Evolutionary conservation across 169 alveolate species (phyloP).

Genomic region (Plasmodium chabaudi): DNA sequence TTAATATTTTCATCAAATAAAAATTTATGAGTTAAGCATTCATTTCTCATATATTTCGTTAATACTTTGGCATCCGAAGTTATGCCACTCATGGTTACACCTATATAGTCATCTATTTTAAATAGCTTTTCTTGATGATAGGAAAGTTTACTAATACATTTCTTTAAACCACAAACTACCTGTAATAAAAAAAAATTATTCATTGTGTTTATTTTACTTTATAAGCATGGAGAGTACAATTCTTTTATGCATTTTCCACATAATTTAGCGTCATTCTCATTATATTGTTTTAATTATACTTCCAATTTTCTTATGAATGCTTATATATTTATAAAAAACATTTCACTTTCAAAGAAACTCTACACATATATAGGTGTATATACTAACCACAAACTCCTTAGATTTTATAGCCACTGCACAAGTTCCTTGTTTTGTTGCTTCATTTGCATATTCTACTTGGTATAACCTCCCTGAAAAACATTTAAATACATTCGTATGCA

Average conservation of each 20-base stretch:
- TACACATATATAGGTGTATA: too few relatives aligned
- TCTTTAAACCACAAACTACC: constrained; percentile 93
- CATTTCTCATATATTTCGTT: constrained; percentile 89
- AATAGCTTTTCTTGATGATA: constrained; percentile 95
- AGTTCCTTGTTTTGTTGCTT: constrained; percentile 97
- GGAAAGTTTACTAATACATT: constrained; percentile 94
- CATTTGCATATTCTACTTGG: constrained; percentile 98
- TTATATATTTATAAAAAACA: background rate
- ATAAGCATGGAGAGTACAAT: too few relatives aligned
- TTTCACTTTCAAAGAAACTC: constrained; percentile 1
- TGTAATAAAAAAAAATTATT: constrained; percentile 24
- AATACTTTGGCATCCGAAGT: constrained; percentile 98
- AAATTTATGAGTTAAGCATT: constrained; percentile 95
- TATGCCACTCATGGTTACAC: constrained; percentile 98
- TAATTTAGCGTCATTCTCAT: background rate
- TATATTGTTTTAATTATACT: background rate
- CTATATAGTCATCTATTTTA: constrained; percentile 96
- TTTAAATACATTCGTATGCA: constrained; percentile 12
- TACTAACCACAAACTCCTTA: constrained; percentile 90
- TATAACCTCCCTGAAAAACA: constrained; percentile 88
- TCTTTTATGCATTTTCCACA: constrained; percentile 23
- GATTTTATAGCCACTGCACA: constrained; percentile 93
- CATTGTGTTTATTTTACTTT: too few relatives aligned
- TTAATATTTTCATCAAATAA: constrained; percentile 94
- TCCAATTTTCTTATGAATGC: too few relatives aligned